Percentiles rank a stretch among this genome's conserved stretches.
Conservation (phyloP, 1,284 basidiomycete genomes). For the Leucoagaricus sp. region DNA sequence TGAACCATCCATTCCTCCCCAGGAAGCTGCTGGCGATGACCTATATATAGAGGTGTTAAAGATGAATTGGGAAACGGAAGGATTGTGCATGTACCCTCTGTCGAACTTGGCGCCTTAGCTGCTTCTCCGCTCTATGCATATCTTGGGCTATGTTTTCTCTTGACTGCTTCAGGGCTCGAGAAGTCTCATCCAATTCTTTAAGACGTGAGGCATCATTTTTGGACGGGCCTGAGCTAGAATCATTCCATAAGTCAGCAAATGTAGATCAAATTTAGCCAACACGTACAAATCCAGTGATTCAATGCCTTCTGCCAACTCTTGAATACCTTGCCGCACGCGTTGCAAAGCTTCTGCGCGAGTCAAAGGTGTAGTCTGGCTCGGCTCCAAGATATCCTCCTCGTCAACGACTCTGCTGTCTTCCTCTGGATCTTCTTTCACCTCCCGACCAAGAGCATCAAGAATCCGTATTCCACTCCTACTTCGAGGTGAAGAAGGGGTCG, state of each 20-base stretch:
- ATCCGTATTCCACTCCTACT: constrained; percentile 52
- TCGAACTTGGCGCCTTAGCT: constrained; percentile 35
- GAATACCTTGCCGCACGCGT: constrained; percentile 56
- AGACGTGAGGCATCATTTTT: constrained; percentile 44
- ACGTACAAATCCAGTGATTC: constrained; percentile 56
- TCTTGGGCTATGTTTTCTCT: constrained; percentile 47
- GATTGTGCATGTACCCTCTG: constrained; percentile 21
- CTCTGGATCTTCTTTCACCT: constrained; percentile 41
- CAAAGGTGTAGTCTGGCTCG: constrained; percentile 32
- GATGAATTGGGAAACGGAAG: background rate
- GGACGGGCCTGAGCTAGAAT: background rate
- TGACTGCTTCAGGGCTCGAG: constrained; percentile 49
- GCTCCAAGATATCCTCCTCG: constrained; percentile 25
- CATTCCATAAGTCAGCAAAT: background rate
- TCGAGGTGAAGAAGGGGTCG: constrained; percentile 12
- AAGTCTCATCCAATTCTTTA: constrained; percentile 54
- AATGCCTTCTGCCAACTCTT: constrained; percentile 54
- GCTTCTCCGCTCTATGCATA: constrained; percentile 39
- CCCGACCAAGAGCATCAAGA: constrained; percentile 68
- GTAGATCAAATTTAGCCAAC: constrained; percentile 5
- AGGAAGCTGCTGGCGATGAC: constrained; percentile 1
- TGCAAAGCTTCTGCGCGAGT: constrained; percentile 53
- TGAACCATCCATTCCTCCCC: constrained; percentile 19
- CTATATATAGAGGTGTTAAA: constrained; percentile 31
- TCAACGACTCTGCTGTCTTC: constrained; percentile 21